These are phyloP conservation scores for Verticillium klebahnii DNA, from an alignment of 2,329 filamentous ascomycete species.

Conservation along the genomic window DNA sequence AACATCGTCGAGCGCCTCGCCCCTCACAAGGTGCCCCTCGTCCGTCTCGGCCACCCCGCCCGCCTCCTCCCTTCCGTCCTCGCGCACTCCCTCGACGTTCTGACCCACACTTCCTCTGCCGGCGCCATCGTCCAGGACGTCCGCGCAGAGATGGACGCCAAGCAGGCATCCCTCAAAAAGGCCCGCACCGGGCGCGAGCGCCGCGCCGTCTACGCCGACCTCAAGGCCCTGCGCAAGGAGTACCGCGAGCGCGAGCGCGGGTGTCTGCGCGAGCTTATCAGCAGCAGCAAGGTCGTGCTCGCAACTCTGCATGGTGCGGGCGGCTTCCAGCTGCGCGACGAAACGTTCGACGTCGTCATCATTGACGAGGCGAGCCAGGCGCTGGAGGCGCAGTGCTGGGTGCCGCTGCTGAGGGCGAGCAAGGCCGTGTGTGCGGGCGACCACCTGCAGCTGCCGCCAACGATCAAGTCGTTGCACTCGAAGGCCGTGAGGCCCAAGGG, in stretches of 20 bases:
- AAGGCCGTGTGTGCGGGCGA: slow-evolving; percentile 93
- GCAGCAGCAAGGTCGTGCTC: slow-evolving; percentile 79
- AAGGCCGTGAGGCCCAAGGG: slow-evolving; percentile 27
- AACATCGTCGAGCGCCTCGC: slow-evolving; percentile 94
- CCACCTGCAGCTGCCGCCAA: slow-evolving; percentile 89
- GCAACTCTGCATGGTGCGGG: slow-evolving; percentile 91
- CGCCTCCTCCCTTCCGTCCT: slow-evolving; percentile 83
- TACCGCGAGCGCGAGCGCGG: slow-evolving; percentile 78
- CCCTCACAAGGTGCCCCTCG: slow-evolving; percentile 77
- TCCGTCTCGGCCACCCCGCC: slow-evolving; percentile 89
- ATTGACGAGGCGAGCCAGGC: slow-evolving; percentile 97
- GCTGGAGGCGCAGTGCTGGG: slow-evolving; percentile 95
- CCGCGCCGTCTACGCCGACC: slow-evolving; percentile 74
- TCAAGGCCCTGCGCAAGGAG: slow-evolving; percentile 83
- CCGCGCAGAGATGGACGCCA: slow-evolving; percentile 85
- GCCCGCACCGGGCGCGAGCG: slow-evolving; percentile 76
- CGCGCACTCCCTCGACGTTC: slow-evolving; percentile 83
- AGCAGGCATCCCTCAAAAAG: slow-evolving; percentile 84
- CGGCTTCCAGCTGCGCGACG: slow-evolving; percentile 72
- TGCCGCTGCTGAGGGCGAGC: slow-evolving; percentile 71
- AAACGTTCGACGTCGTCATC: slow-evolving; percentile 87
- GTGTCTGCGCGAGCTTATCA: slow-evolving; percentile 73
- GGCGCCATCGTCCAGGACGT: slow-evolving; percentile 87
- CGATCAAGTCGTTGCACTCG: slow-evolving; percentile 74
- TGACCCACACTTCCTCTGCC: slow-evolving; percentile 86